Evolutionary conservation across 768 basidiomycete genomes (phyloP), one percentile per base, ranked within the genome.

Genomic region (Neoboletus magnificus): DNA sequence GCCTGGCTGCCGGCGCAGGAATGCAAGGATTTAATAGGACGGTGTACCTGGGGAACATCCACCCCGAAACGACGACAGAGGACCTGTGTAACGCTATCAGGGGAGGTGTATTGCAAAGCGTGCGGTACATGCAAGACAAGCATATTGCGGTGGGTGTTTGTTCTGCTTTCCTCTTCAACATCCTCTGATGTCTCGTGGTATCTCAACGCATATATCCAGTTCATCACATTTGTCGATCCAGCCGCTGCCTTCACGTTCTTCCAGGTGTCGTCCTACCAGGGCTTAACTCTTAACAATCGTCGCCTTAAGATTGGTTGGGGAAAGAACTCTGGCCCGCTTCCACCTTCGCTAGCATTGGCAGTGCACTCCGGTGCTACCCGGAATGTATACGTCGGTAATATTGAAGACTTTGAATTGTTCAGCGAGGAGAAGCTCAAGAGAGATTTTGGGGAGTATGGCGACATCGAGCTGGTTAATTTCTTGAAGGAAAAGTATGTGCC

Each of bases 251-350:
- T 92, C 66, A 89, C 90, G 11, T 98, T 99, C 80, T 94, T 85
- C 83, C 91, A 96, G 66, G 87, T 93, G 36, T 93, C 96, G 16
- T 85, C 87, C 1, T 89, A 85, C 68, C 89, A 93, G 62, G 94
- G 95, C 7, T 77, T 99, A 52, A 92, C 88, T 23, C 78, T 98
- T 55, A 95, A 93, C 77, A 92, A 93, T 72, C 87, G 95, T 41
- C 85, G 94, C 27, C 82, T 98, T 59, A 98, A 98, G 78, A 85
- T 98, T 62, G 95, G 96, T 45, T 99, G 96, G 97, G 96, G 96
- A 55, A 98, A 96, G 81, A 91, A 91, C 66, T 87, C 92, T 16
- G 94, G 93, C 6, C 88, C 93, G 18, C 78, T 96, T 16, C 82
- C 87, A 18, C 89, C 94, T 16, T 82, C 86, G 2, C 79, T 97